These are phyloP conservation scores for Termitomyces sp. DNA, from an alignment of 1,284 basidiomycete species.

Conservation along the genomic window DNA sequence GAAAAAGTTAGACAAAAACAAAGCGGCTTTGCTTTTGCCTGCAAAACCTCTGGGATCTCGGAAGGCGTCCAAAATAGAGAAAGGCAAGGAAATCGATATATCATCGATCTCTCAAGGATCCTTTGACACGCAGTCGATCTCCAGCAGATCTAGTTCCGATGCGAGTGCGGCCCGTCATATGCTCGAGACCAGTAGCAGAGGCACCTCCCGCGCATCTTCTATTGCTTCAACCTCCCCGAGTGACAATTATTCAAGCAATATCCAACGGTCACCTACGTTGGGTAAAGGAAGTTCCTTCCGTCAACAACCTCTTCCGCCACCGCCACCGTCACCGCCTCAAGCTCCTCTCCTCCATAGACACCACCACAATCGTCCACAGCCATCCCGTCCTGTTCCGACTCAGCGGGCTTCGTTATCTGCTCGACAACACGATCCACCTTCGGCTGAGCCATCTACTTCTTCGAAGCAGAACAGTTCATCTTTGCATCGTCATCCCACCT, in stretches of 20 bases:
- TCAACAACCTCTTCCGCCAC: slow-evolving; percentile 19
- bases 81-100: slow-evolving; percentile 18
- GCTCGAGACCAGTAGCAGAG: slow-evolving; percentile 26
- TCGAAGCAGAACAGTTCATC: slow-evolving; percentile 12
- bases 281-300: slow-evolving; percentile 19
- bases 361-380: slow-evolving; percentile 23
- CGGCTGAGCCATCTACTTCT: slow-evolving; percentile 4
- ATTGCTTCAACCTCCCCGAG: slow-evolving; percentile 36
- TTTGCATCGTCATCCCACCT: slow-evolving; percentile 10
- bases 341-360: slow-evolving; percentile 25
- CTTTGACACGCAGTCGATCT: slow-evolving; percentile 16
- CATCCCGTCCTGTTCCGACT: slow-evolving; percentile 3
- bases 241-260: slow-evolving; percentile 23
- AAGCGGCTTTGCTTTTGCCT: slow-evolving; percentile 1
- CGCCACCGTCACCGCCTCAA: slow-evolving; percentile 18
- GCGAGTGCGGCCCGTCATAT: slow-evolving; percentile 31
- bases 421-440: slow-evolving; percentile 3
- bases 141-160: slow-evolving; percentile 31
- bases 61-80: slow-evolving; percentile 9
- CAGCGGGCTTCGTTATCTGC: slow-evolving; percentile 8
- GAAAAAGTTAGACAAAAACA: slow-evolving; percentile 11
- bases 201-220: slow-evolving; percentile 44
- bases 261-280: slow-evolving; percentile 27
- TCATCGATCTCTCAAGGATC: slow-evolving; percentile 11
- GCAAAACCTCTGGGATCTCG: slow-evolving; percentile 7